Conservation (phyloP, 1,284 basidiomycete genomes). For the Trichosporon sp. region DNA sequence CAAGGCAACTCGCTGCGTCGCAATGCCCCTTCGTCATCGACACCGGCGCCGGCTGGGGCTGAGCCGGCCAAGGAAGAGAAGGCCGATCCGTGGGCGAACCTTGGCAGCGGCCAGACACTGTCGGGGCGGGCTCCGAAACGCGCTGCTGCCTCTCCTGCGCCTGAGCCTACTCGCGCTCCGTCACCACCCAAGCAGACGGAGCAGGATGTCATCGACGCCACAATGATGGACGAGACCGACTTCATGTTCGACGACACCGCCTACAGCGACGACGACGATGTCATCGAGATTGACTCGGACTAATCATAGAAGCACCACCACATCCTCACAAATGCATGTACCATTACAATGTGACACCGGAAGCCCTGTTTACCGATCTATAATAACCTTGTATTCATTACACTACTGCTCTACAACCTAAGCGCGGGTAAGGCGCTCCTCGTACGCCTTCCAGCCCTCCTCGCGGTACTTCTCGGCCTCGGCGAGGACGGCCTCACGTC, state of each 20-base stretch:
- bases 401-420: slow-evolving; percentile 7
- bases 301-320: slow-evolving; percentile 12
- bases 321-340: slow-evolving; percentile 4
- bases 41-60: not conserved
- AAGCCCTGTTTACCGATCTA: not conserved
- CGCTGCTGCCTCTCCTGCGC: not conserved
- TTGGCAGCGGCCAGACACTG: slow-evolving; percentile 42
- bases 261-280: slow-evolving; percentile 30
- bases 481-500: slow-evolving; percentile 58
- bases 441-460: slow-evolving; percentile 90
- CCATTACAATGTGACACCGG: slow-evolving; percentile 8
- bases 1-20: slow-evolving; percentile 39
- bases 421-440: slow-evolving; percentile 50
- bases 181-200: slow-evolving; percentile 13
- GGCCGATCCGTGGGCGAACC: slow-evolving; percentile 46
- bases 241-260: slow-evolving; percentile 35
- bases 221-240: slow-evolving; percentile 46
- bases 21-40: slow-evolving; percentile 6
- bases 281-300: slow-evolving; percentile 49
- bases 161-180: slow-evolving; percentile 3
- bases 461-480: slow-evolving; percentile 78
- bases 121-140: slow-evolving; percentile 17
- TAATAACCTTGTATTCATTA: not conserved
- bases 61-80: slow-evolving; percentile 22
- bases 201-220: slow-evolving; percentile 40